Percentiles rank a stretch among this genome's conserved stretches.
phyloP scores from a whole-genome alignment of 208 protist species.

The Leishmania aethiopica region DNA sequence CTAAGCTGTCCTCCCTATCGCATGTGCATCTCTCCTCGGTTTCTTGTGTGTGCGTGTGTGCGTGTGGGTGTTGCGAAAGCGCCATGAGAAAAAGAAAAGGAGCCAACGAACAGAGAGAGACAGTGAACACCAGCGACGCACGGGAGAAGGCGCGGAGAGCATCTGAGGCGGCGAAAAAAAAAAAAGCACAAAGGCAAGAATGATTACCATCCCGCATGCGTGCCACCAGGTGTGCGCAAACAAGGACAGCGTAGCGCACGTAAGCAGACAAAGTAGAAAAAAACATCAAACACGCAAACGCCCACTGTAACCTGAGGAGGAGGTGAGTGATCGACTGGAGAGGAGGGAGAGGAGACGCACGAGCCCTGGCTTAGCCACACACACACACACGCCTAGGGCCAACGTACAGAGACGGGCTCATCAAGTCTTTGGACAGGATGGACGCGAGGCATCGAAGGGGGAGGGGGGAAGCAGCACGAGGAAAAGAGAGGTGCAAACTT shows the following conservation, averaged over 20 bases:
- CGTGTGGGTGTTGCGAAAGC: no score
- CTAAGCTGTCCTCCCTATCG: not conserved
- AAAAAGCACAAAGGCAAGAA: no score
- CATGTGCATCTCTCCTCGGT: not conserved
- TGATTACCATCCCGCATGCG: not conserved
- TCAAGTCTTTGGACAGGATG: not conserved
- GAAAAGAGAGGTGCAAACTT: not conserved
- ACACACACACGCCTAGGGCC: not conserved
- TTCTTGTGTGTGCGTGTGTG: no score
- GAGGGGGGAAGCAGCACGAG: not conserved
- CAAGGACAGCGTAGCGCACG: not conserved
- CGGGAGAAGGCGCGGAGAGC: no score
- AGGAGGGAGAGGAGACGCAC: not conserved
- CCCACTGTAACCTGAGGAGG: not conserved
- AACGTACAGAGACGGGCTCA: not conserved
- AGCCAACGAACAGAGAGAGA: conserved; percentile 1
- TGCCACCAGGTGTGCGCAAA: not conserved
- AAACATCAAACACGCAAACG: not conserved
- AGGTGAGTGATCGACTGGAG: not conserved
- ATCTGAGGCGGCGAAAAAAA: no score
- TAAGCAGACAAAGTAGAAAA: not conserved
- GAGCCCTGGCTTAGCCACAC: not conserved
- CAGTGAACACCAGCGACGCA: not conserved
- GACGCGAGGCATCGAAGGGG: not conserved
- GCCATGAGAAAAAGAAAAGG: not conserved